Evolutionary conservation across 73 alveolate species (phyloP).

Genomic region (Paramecium caudatum): DNA sequence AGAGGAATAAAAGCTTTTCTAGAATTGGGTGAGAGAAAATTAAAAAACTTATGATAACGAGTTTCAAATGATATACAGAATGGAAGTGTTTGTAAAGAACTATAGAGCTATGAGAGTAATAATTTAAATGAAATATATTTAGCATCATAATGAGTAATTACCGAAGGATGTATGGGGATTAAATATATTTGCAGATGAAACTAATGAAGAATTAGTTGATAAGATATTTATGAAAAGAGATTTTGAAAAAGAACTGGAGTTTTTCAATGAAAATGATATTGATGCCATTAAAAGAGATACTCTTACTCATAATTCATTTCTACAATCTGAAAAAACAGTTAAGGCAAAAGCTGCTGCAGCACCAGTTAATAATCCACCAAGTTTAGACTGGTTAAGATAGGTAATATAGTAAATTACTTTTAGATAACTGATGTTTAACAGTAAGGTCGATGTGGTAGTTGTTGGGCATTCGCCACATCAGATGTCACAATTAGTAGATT

Average conservation of each 20-base stretch:
- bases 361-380: background rate
- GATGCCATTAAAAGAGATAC: slow-evolving; percentile 13
- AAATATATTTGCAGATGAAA: slow-evolving; percentile 41
- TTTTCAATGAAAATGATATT: background rate
- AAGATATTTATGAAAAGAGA: slow-evolving; percentile 40
- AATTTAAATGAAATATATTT: background rate
- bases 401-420: background rate
- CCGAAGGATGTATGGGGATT: slow-evolving; percentile 60
- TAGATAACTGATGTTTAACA: background rate
- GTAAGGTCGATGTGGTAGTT: slow-evolving; percentile 53
- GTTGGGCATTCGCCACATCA: slow-evolving; percentile 57
- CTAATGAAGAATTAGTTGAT: slow-evolving; percentile 18
- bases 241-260: background rate
- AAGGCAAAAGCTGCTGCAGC: background rate
- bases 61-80: slow-evolving; percentile 24
- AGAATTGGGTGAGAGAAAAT: slow-evolving; percentile 27
- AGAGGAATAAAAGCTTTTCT: slow-evolving; percentile 8
- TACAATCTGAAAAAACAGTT: slow-evolving; percentile 14
- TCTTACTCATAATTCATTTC: slow-evolving; percentile 3
- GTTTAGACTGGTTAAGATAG: slow-evolving; percentile 31
- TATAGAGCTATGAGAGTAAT: background rate
- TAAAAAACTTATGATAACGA: slow-evolving; percentile 34
- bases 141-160: slow-evolving; percentile 51
- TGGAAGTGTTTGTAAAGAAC: slow-evolving; percentile 35
- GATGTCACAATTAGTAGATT: slow-evolving; percentile 37